phyloP scores from a whole-genome alignment of 305 asterid species.

The Fraxinus baroniana region DNA sequence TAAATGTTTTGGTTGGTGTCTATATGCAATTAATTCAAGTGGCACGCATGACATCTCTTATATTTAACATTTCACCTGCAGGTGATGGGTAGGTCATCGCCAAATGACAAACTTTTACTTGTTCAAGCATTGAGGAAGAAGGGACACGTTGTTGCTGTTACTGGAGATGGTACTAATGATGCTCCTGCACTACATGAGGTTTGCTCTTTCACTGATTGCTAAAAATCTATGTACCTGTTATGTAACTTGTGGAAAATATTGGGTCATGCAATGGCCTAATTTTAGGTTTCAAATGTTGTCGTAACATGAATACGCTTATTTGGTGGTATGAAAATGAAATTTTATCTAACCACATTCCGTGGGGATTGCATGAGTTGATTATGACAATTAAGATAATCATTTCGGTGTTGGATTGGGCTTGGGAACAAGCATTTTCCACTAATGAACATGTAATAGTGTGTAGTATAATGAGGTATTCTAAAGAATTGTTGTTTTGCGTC shows the following conservation, averaged over 20 bases:
- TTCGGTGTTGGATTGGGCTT: not conserved
- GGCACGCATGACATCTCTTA: constrained; percentile 6
- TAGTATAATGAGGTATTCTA: not conserved
- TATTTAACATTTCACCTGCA: constrained; percentile 24
- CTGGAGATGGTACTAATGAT: constrained; percentile 99
- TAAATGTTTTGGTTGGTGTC: not conserved
- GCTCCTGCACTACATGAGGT: constrained; percentile 99
- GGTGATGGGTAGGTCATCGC: constrained; percentile 99
- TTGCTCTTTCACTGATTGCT: constrained; percentile 21
- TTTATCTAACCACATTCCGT: not conserved
- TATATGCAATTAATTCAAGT: constrained; percentile 4
- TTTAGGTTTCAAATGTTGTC: not conserved
- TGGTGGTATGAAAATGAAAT: not conserved
- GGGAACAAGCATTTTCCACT: not conserved
- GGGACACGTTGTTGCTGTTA: constrained; percentile 95
- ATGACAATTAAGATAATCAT: not conserved
- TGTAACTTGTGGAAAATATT: not conserved
- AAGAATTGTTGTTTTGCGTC: not conserved
- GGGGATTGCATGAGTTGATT: not conserved
- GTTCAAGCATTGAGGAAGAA: constrained; percentile 91
- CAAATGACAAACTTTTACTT: constrained; percentile 87
- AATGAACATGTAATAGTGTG: not conserved
- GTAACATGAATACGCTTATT: not conserved
- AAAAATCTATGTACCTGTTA: not conserved
- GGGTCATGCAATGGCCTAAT: not conserved